phyloP scores from a whole-genome alignment of 2,329 filamentous ascomycete genomes.

The Trichoderma sp. region DNA sequence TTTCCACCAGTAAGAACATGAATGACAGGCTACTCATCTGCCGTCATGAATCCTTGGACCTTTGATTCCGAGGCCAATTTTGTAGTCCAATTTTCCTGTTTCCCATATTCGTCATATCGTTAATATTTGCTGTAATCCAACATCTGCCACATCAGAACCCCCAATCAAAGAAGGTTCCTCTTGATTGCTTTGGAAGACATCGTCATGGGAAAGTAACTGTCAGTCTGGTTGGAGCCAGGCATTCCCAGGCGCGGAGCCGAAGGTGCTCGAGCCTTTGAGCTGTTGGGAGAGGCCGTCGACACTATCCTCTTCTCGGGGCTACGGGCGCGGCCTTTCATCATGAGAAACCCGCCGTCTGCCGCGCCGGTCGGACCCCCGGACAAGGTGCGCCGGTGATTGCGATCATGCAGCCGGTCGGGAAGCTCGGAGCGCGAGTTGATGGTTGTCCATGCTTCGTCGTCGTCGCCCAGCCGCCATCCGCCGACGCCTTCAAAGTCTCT shows the following conservation, averaged over 20 bases:
- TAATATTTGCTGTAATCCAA: background rate
- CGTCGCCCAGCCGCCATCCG: slow-evolving; percentile 50
- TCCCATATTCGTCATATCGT: background rate
- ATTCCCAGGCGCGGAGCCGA: slow-evolving; percentile 37
- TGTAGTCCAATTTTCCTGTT: background rate
- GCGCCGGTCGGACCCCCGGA: slow-evolving; percentile 40
- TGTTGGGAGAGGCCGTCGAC: slow-evolving; percentile 42
- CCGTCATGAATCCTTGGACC: background rate
- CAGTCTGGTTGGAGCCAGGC: slow-evolving; percentile 29
- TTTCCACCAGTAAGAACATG: background rate
- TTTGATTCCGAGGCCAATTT: background rate
- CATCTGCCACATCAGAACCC: background rate
- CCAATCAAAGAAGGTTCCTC: slow-evolving; percentile 23
- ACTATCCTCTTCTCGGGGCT: slow-evolving; percentile 33
- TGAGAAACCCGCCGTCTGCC: slow-evolving; percentile 42
- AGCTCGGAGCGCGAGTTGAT: slow-evolving; percentile 53
- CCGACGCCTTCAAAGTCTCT: slow-evolving; percentile 60
- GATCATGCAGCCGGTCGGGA: slow-evolving; percentile 40
- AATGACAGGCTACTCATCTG: background rate
- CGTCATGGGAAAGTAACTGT: slow-evolving; percentile 44
- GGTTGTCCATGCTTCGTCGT: slow-evolving; percentile 49
- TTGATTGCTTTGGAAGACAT: slow-evolving; percentile 35
- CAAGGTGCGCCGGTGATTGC: slow-evolving; percentile 45
- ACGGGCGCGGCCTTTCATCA: slow-evolving; percentile 43
- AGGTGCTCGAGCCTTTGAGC: slow-evolving; percentile 49